These are phyloP conservation scores for Yarrowia keelungensis DNA, from an alignment of 805 yeast genomes.

Conservation along the genomic window DNA sequence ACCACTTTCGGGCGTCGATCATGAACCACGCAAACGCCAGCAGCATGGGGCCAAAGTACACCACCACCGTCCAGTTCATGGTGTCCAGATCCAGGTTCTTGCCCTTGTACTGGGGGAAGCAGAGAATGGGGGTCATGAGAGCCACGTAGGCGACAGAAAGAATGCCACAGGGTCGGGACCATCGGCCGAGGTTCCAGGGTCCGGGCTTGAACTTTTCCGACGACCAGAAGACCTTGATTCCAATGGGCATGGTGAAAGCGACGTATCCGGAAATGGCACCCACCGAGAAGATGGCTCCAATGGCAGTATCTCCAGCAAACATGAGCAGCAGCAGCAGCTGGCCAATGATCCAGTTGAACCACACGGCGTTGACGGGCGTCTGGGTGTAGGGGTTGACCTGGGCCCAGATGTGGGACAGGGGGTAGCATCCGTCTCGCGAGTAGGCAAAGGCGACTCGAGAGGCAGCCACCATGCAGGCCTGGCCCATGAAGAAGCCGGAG, in stretches of 20 bases:
- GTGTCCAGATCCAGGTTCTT: slow-evolving; percentile 49
- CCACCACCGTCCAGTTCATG: slow-evolving; percentile 72
- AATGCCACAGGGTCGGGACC: slow-evolving; percentile 58
- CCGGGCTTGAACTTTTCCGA: slow-evolving; percentile 63
- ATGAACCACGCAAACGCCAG: slow-evolving; percentile 59
- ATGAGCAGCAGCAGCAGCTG: slow-evolving; percentile 62
- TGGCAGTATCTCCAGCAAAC: slow-evolving; percentile 70
- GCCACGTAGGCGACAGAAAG: slow-evolving; percentile 59
- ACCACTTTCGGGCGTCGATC: slow-evolving; percentile 64
- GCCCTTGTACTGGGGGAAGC: slow-evolving; percentile 61
- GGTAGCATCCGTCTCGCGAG: slow-evolving; percentile 72
- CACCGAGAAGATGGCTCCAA: slow-evolving; percentile 74
- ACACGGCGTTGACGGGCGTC: slow-evolving; percentile 68
- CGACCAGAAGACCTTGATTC: slow-evolving; percentile 63
- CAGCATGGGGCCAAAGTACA: slow-evolving; percentile 66
- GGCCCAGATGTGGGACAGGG: slow-evolving; percentile 59
- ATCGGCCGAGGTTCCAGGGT: slow-evolving; percentile 69
- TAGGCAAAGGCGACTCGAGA: slow-evolving; percentile 72
- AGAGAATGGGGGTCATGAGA: slow-evolving; percentile 65
- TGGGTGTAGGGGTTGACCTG: slow-evolving; percentile 59
- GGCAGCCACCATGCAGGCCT: slow-evolving; percentile 68
- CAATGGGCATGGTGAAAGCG: slow-evolving; percentile 69
- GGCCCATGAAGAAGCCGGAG: slow-evolving; percentile 59
- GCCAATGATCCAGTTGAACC: slow-evolving; percentile 63
- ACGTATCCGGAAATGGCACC: slow-evolving; percentile 74